Percentiles rank a stretch among this genome's conserved stretches.
Evolutionary conservation across 352 stramenopile species (phyloP).

Genomic region (Phytophthora pistaciae): DNA sequence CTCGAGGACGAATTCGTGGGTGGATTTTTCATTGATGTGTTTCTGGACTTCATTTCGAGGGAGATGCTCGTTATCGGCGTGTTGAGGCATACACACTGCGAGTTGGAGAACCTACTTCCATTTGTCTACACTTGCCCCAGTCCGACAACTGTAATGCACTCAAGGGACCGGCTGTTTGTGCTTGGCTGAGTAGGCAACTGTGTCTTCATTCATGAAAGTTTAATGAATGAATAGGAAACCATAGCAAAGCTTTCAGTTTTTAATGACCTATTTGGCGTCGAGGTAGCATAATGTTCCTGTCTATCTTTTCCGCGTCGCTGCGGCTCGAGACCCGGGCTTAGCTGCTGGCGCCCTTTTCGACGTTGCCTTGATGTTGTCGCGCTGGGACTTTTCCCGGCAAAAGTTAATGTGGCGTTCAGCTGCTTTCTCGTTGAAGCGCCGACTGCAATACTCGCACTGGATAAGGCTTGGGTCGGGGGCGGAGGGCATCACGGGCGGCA

Average conservation of each 20-base stretch:
- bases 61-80: slow-evolving; percentile 65
- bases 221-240: no score
- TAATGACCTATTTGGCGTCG: neutral
- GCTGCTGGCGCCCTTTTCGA: slow-evolving; percentile 50
- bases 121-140: slow-evolving; percentile 75
- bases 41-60: slow-evolving; percentile 50
- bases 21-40: slow-evolving; percentile 51
- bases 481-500: slow-evolving; percentile 66
- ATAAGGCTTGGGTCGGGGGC: slow-evolving; percentile 88
- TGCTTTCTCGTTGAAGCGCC: slow-evolving; percentile 93
- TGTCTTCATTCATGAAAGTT: no score
- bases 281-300: neutral
- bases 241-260: neutral
- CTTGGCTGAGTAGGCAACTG: slow-evolving; percentile 32
- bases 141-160: slow-evolving; percentile 51
- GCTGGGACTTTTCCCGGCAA: slow-evolving; percentile 88
- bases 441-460: slow-evolving; percentile 91
- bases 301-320: slow-evolving; percentile 59
- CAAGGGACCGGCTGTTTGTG: slow-evolving; percentile 66
- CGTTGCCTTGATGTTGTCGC: slow-evolving; percentile 50
- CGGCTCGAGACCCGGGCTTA: slow-evolving; percentile 43
- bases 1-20: slow-evolving; percentile 52
- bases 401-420: slow-evolving; percentile 94
- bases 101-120: slow-evolving; percentile 65
- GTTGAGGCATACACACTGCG: slow-evolving; percentile 42